Evolutionary conservation across 176 grass and related monocot genomes (phyloP).

Genomic region (Otatea glauca): DNA sequence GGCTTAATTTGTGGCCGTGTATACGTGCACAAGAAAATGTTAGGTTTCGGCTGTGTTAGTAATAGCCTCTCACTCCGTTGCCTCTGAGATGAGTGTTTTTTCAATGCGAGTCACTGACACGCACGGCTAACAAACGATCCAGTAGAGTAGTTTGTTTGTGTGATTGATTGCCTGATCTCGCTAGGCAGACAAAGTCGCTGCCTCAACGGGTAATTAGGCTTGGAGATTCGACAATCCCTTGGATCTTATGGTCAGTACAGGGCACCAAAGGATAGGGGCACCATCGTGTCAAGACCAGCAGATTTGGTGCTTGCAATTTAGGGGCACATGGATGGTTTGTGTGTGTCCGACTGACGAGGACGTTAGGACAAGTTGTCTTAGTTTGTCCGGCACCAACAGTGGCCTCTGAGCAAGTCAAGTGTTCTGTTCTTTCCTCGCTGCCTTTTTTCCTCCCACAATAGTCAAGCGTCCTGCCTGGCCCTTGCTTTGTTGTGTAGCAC

Average conservation of each 20-base stretch:
- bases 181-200: background rate
- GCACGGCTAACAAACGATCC: background rate
- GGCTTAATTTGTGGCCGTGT: background rate
- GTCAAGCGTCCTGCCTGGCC: conserved; percentile 38
- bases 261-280: background rate
- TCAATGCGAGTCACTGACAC: background rate
- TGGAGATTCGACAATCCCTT: conserved; percentile 43
- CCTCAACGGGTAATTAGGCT: conserved; percentile 9
- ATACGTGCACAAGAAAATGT: background rate
- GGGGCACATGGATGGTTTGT: conserved; percentile 23
- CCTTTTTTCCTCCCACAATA: background rate
- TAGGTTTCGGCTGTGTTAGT: background rate
- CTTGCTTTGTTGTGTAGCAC: conserved; percentile 18
- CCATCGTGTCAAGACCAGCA: conserved; percentile 10
- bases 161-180: background rate
- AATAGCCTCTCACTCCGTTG: too few relatives aligned
- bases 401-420: conserved; percentile 51
- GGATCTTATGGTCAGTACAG: conserved; percentile 43
- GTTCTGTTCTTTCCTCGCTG: conserved; percentile 8
- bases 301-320: conserved; percentile 12
- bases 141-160: background rate
- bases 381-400: conserved; percentile 6
- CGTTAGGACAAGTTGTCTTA: background rate
- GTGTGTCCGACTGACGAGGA: background rate
- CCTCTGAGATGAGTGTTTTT: background rate